Base-by-base conservation (phyloP, 129 eudicot species). In the Flaveria ramosissima region DNA sequence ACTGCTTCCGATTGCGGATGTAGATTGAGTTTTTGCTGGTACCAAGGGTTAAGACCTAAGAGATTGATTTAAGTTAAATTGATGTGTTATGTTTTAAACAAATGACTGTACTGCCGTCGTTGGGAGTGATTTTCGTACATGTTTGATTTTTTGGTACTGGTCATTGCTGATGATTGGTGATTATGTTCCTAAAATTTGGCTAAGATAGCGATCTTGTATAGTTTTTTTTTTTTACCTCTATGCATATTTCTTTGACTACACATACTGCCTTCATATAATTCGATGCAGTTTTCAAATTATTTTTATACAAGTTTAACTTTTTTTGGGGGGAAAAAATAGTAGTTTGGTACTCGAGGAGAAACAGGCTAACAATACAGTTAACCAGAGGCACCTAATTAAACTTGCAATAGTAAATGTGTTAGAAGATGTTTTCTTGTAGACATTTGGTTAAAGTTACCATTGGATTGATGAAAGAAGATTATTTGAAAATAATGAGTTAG, bases 41-140 rank as follows among this genome's bases (percentile, higher is more conserved):
- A 23, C 32, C 32, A 64, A 36, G 69, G 65, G 77, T 62, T 59
- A 78, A 70, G 76, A 73, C 9, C 51, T 32, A 24, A 55, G 23
- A 59, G 7, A n/a, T 4, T 26, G 17, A 16, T 16, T 26, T 8
- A 52, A 17, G n/a, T 24, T 7, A 75, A 62, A 1, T 62, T n/a
- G 57, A 17, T 75, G 41, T 46, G 30, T 6, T 46, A 30, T 30
- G 7, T 42, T 75, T 61, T 9, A 6, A 74, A 3, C 24, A 24
- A 23, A 7, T 60, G 56, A 9, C 41, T 39, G 0, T 73, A 41
- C 41, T 11, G 20, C 26, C 36, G 32, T 70, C 14, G 74, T 23
- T 48, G 74, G 3, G 73, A 30, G 32, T 17, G 10, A 61, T 20
- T 57, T 20, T 57, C 14, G 36, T 57, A 21, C 10, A 9, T 1